Evolutionary conservation across 2,329 filamentous ascomycete species (phyloP).

Genomic region (Neoarthrinium moseri): DNA sequence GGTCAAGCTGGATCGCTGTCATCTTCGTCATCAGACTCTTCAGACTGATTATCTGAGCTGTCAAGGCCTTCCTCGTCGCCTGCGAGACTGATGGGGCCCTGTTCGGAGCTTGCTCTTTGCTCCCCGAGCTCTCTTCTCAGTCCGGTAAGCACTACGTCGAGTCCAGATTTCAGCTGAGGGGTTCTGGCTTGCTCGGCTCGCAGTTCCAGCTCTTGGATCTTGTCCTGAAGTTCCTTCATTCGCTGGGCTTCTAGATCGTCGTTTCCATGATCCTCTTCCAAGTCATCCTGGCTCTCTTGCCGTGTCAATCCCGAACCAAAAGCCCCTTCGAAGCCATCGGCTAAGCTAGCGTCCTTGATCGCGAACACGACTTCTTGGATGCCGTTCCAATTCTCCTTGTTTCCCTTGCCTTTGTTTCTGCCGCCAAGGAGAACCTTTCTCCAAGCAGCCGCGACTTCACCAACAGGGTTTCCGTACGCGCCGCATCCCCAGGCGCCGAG

Average conservation of each 20-base stretch:
- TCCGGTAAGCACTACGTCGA: slow-evolving; percentile 24
- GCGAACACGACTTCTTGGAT: slow-evolving; percentile 58
- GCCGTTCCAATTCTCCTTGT: slow-evolving; percentile 35
- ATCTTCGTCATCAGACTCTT: neutral
- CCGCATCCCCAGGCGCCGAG: slow-evolving; percentile 67
- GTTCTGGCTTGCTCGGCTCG: slow-evolving; percentile 21
- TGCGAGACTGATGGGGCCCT: neutral
- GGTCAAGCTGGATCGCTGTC: neutral
- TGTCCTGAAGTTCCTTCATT: slow-evolving; percentile 23
- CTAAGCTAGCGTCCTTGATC: slow-evolving; percentile 51
- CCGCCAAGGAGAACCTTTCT: slow-evolving; percentile 36
- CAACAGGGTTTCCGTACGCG: slow-evolving; percentile 60
- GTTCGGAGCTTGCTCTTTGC: neutral
- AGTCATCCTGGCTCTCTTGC: slow-evolving; percentile 21
- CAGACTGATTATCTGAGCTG: neutral
- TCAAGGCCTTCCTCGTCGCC: neutral
- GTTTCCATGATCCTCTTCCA: slow-evolving; percentile 14
- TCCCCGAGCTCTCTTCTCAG: slow-evolving; percentile 22
- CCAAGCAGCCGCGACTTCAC: slow-evolving; percentile 58
- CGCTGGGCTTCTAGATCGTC: slow-evolving; percentile 13
- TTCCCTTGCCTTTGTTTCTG: slow-evolving; percentile 18
- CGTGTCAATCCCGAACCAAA: slow-evolving; percentile 41
- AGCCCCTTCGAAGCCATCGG: slow-evolving; percentile 46
- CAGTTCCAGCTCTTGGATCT: slow-evolving; percentile 26
- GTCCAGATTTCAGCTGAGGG: slow-evolving; percentile 24